phyloP scores from a whole-genome alignment of 805 yeast genomes.

The Metschnikowia arizonensis region DNA sequence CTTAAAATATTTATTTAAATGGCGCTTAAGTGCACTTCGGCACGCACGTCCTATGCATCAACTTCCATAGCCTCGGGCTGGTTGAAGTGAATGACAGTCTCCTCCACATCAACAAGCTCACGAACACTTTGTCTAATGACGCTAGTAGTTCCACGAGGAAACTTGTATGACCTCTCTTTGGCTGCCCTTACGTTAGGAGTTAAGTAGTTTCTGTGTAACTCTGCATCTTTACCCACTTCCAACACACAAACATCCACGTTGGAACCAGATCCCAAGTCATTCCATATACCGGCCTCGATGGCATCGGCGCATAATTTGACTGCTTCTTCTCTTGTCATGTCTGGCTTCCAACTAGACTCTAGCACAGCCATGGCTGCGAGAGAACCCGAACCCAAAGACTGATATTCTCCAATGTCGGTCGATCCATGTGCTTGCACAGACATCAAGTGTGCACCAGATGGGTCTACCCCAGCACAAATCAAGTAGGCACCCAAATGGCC shows the following conservation, averaged over 20 bases:
- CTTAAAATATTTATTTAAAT: neutral
- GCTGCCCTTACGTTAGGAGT: constrained; percentile 85
- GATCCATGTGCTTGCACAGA: constrained; percentile 98
- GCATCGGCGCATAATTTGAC: constrained; percentile 86
- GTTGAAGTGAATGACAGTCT: constrained; percentile 46
- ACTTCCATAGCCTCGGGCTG: constrained; percentile 39
- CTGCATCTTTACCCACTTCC: constrained; percentile 89
- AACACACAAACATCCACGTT: constrained; percentile 96
- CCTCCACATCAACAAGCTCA: constrained; percentile 64
- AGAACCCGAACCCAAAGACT: constrained; percentile 93
- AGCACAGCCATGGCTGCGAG: constrained; percentile 98
- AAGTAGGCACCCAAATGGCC: constrained; percentile 97
- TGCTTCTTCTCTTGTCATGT: constrained; percentile 83
- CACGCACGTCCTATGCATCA: constrained; percentile 27
- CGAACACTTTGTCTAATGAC: constrained; percentile 65
- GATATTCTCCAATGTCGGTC: constrained; percentile 91
- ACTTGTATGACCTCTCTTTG: constrained; percentile 80
- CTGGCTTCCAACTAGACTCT: constrained; percentile 82
- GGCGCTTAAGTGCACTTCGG: neutral
- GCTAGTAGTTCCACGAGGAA: constrained; percentile 92
- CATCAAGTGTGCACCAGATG: constrained; percentile 90
- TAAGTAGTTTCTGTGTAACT: constrained; percentile 76
- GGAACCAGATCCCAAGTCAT: constrained; percentile 97
- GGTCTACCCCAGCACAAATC: constrained; percentile 97
- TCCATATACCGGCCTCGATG: constrained; percentile 97